These are phyloP conservation scores for Nemophila menziesii DNA, from an alignment of 257 asterid genomes.

Conservation along the genomic window DNA sequence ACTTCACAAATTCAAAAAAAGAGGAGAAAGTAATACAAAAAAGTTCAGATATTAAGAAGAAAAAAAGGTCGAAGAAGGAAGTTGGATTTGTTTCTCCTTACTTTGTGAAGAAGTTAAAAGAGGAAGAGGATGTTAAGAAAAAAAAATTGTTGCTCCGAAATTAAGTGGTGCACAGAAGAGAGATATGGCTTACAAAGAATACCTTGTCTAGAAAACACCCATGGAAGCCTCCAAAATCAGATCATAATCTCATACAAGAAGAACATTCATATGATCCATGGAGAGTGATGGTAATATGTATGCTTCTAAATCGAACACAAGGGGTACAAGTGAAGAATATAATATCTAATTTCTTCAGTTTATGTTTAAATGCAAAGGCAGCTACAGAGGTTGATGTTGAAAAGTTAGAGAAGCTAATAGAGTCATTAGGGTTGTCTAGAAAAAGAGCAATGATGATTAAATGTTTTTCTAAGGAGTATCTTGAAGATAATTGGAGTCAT, in stretches of 20 bases:
- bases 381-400: slow-evolving; percentile 39
- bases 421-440: slow-evolving; percentile 50
- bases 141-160: no score
- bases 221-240: slow-evolving; percentile 85
- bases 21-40: slow-evolving; percentile 7
- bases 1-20: no score
- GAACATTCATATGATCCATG: slow-evolving; percentile 85
- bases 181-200: slow-evolving; percentile 68
- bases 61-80: slow-evolving; percentile 10
- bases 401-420: slow-evolving; percentile 43
- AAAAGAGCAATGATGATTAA: slow-evolving; percentile 49
- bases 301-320: slow-evolving; percentile 69
- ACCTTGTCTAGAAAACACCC: slow-evolving; percentile 39
- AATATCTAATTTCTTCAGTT: slow-evolving; percentile 33
- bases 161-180: slow-evolving; percentile 45
- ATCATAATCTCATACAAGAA: slow-evolving; percentile 67
- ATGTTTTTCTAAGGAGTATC: slow-evolving; percentile 44
- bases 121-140: slow-evolving; percentile 7
- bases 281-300: slow-evolving; percentile 86
- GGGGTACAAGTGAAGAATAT: slow-evolving; percentile 62
- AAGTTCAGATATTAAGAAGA: no score
- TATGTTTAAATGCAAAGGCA: slow-evolving; percentile 64
- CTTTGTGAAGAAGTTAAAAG: slow-evolving; percentile 22
- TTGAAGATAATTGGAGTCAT: slow-evolving; percentile 53
- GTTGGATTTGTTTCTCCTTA: slow-evolving; percentile 40